Conservation (phyloP, 352 stramenopile species). For the Phytophthora lateralis region DNA sequence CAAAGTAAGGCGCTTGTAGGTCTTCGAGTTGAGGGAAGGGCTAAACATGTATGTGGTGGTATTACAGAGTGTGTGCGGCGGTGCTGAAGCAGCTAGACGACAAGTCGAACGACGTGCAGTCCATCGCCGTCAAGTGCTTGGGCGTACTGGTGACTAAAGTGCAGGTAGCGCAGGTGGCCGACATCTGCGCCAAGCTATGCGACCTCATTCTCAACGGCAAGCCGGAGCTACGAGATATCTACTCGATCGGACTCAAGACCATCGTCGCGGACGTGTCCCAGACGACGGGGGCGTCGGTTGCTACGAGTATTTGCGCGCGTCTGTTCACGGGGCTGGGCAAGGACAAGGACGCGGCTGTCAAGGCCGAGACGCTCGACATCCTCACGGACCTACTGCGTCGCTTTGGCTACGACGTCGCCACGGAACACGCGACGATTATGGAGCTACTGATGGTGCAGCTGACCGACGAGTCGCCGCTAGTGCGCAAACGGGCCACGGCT, state of each 20-base stretch:
- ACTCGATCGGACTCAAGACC: slow-evolving; percentile 98
- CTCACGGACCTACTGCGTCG: slow-evolving; percentile 96
- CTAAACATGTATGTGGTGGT: slow-evolving; percentile 1
- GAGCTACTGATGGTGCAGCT: slow-evolving; percentile 87
- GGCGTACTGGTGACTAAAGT: slow-evolving; percentile 97
- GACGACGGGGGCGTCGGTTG: slow-evolving; percentile 88
- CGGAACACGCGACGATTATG: slow-evolving; percentile 92
- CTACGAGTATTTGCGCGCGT: slow-evolving; percentile 65
- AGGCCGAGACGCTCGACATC: slow-evolving; percentile 96
- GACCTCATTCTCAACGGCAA: slow-evolving; percentile 97
- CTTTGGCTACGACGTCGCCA: slow-evolving; percentile 92
- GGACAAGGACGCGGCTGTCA: slow-evolving; percentile 82
- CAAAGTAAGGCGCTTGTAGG: slow-evolving; percentile 65
- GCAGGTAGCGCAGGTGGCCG: slow-evolving; percentile 92
- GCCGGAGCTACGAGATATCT: slow-evolving; percentile 97
- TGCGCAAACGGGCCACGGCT: slow-evolving; percentile 96
- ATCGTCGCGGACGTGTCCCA: slow-evolving; percentile 94
- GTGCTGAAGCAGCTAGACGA: slow-evolving; percentile 98
- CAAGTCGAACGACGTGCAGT: slow-evolving; percentile 99
- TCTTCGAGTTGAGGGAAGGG: not conserved
- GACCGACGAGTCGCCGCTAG: slow-evolving; percentile 78
- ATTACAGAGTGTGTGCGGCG: slow-evolving; percentile 91
- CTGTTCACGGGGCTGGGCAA: slow-evolving; percentile 69
- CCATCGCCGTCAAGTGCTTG: slow-evolving; percentile 92
- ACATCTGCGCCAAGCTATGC: slow-evolving; percentile 97